phyloP scores from a whole-genome alignment of 257 asterid genomes.

The Knoxia roxburghii region DNA sequence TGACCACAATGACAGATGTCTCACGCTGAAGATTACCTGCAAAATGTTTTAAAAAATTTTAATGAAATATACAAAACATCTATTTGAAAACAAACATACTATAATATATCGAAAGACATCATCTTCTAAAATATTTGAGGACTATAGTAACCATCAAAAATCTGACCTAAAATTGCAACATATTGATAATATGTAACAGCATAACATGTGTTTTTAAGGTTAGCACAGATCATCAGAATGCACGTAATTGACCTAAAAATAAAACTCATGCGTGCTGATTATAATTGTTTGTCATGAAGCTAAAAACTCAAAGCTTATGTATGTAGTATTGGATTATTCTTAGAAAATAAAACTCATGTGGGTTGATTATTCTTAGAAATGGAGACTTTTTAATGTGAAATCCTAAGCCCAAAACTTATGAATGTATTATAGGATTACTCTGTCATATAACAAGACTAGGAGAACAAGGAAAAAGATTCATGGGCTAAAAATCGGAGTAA shows the following conservation, averaged over 20 bases:
- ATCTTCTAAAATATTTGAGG: neutral
- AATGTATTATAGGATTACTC: neutral
- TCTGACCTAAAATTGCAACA: neutral
- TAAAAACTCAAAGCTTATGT: neutral
- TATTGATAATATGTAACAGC: neutral
- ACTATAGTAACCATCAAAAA: neutral
- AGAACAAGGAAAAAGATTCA: neutral
- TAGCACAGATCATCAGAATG: neutral
- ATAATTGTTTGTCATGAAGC: neutral
- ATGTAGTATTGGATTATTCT: too few species aligned
- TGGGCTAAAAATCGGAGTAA: neutral
- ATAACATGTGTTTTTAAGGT: neutral
- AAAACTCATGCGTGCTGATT: neutral
- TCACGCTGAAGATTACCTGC: slow-evolving; percentile 57
- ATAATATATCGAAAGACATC: neutral
- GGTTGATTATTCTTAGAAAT: too few species aligned
- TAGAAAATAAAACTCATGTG: too few species aligned
- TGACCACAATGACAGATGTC: slow-evolving; percentile 73
- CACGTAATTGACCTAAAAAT: neutral
- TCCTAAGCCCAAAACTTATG: neutral
- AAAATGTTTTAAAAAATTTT: neutral
- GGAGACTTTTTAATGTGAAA: neutral
- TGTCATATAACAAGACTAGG: neutral
- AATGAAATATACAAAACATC: neutral
- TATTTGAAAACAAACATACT: neutral